These are phyloP conservation scores for Pseudopyrenochaeta lycopersici DNA, from an alignment of 2,329 filamentous ascomycete genomes.

Conservation along the genomic window DNA sequence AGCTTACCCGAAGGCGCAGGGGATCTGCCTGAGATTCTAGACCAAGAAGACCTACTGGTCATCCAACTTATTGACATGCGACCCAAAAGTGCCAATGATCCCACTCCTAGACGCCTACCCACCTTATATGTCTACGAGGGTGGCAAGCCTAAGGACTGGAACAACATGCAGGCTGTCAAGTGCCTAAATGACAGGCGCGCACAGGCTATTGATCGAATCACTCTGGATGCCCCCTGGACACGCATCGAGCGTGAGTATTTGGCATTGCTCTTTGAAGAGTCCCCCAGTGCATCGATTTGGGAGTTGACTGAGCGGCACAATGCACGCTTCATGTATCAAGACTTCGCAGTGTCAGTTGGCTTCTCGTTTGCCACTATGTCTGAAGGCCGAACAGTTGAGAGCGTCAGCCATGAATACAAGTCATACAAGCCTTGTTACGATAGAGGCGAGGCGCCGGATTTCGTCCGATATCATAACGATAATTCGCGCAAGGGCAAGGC, in stretches of 20 bases:
- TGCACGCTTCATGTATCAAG: conserved; percentile 21
- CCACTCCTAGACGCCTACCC: conserved; percentile 23
- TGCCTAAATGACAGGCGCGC: conserved; percentile 36
- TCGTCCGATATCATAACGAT: conserved; percentile 11
- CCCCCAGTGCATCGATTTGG: conserved; percentile 31
- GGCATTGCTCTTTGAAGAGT: conserved; percentile 16
- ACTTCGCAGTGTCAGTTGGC: conserved; percentile 11
- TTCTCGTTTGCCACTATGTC: conserved; percentile 16
- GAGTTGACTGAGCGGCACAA: conserved; percentile 39
- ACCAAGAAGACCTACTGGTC: conserved; percentile 31
- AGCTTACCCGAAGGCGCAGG: conserved; percentile 7
- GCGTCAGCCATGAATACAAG: conserved; percentile 35
- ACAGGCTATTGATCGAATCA: conserved; percentile 32
- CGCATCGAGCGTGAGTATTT: conserved; percentile 29
- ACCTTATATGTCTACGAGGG: conserved; percentile 20
- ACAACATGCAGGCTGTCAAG: conserved; percentile 28
- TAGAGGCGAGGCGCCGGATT: conserved; percentile 14
- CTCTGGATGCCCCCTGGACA: conserved; percentile 25
- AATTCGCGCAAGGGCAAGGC: conserved; percentile 9
- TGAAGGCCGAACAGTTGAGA: conserved; percentile 36
- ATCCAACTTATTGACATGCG: conserved; percentile 43
- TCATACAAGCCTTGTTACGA: conserved; percentile 33
- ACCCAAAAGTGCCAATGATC: conserved; percentile 15
- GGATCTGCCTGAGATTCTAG: conserved; percentile 6
- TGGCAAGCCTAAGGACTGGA: conserved; percentile 37